Conservation (phyloP, 169 alveolate species). For the Plasmodium blacklocki region DNA sequence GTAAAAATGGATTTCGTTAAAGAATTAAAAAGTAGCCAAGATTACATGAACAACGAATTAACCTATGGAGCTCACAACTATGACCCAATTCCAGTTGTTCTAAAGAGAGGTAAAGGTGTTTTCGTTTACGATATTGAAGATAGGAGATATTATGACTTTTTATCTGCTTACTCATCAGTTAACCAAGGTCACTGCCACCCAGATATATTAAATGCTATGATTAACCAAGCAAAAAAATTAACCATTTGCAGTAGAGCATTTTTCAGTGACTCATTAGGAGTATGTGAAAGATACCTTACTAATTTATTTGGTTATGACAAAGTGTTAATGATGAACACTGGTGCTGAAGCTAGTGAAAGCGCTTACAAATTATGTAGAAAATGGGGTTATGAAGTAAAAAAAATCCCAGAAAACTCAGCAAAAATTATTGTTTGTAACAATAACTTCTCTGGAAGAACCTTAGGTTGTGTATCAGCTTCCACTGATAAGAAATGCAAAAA, state of each 20-base stretch:
- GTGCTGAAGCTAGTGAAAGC: conserved; percentile 95
- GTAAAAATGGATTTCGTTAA: conserved; percentile 50
- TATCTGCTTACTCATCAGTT: conserved; percentile 90
- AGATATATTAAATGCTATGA: conserved; percentile 88
- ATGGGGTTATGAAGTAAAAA: conserved; percentile 95
- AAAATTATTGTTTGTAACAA: conserved; percentile 88
- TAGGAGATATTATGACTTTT: conserved; percentile 92
- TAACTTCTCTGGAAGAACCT: conserved; percentile 93
- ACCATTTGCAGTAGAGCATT: conserved; percentile 92
- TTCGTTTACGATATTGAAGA: conserved; percentile 86
- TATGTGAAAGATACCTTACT: conserved; percentile 86
- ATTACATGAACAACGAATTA: conserved; percentile 80
- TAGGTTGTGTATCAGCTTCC: conserved; percentile 92
- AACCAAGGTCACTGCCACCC: conserved; percentile 95
- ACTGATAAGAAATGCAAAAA: conserved; percentile 91
- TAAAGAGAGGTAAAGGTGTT: conserved; percentile 88
- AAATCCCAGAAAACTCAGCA: conserved; percentile 90
- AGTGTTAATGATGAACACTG: conserved; percentile 94
- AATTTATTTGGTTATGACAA: conserved; percentile 90
- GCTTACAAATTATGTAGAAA: conserved; percentile 94
- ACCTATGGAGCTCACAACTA: conserved; percentile 92
- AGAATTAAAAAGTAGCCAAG: conserved; percentile 59
- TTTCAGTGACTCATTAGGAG: conserved; percentile 89
- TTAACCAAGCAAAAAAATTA: conserved; percentile 88
- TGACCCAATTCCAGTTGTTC: conserved; percentile 92